Evolutionary conservation across 2,329 filamentous ascomycete species (phyloP).

Genomic region (Xylaria sp.): DNA sequence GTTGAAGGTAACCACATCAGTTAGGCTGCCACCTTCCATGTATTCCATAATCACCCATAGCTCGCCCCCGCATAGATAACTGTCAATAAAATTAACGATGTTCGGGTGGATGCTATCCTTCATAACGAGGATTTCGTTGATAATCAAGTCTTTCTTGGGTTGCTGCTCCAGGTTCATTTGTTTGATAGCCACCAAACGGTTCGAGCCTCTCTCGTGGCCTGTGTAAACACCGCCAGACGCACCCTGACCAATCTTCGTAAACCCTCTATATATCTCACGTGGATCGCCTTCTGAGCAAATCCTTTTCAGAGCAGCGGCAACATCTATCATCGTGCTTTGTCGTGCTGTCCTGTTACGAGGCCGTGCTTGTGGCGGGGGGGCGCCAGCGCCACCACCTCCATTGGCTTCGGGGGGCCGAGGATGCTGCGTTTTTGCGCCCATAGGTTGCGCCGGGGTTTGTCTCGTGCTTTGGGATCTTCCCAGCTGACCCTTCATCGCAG

Average conservation of each 20-base stretch:
- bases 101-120: conserved; percentile 98
- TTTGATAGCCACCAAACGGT: conserved; percentile 95
- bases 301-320: conserved; percentile 82
- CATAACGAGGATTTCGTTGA: conserved; percentile 99
- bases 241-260: conserved; percentile 97
- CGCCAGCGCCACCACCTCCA: conserved; percentile 43
- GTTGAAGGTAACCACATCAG: conserved; percentile 98
- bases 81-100: conserved; percentile 99
- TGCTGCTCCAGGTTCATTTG: conserved; percentile 99
- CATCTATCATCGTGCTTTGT: conserved; percentile 83
- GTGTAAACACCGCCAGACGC: conserved; percentile 96
- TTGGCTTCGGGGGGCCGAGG: conserved; percentile 49
- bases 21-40: conserved; percentile 98
- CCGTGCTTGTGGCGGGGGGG: conserved; percentile 45
- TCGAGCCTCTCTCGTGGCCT: conserved; percentile 84
- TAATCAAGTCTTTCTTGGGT: conserved; percentile 98
- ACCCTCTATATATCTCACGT: conserved; percentile 83
- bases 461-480: conserved; percentile 80
- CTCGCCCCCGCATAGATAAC: conserved; percentile 88
- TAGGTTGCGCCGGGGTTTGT: conserved; percentile 64
- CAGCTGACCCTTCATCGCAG: conserved; percentile 77
- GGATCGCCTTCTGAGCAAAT: conserved; percentile 94
- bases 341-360: conserved; percentile 80
- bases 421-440: conserved; percentile 65
- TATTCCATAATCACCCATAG: conserved; percentile 99